Evolutionary conservation across 129 eudicot species (phyloP).

Genomic region (Helianthus annuus): DNA sequence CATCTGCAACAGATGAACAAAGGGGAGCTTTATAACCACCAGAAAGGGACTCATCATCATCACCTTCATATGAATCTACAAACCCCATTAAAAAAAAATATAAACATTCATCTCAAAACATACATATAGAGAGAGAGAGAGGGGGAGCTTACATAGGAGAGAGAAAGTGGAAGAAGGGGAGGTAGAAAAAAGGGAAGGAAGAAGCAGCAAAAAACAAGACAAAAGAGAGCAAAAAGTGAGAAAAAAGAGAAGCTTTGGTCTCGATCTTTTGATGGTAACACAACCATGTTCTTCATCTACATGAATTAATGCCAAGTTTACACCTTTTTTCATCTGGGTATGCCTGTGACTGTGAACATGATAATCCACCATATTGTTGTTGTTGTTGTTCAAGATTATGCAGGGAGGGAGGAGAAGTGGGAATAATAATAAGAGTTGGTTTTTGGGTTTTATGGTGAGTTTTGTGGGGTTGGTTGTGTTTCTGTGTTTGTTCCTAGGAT

Average conservation of each 20-base stretch:
- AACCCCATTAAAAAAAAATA: constrained; percentile 16
- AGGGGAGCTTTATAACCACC: constrained; percentile 50
- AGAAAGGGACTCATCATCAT: constrained; percentile 49
- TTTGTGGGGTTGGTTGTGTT: background rate
- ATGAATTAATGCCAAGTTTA: constrained; percentile 23
- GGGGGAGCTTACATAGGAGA: constrained; percentile 47
- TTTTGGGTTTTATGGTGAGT: constrained; percentile 16
- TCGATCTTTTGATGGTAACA: constrained; percentile 42
- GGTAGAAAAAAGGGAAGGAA: constrained; percentile 43
- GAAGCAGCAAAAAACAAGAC: constrained; percentile 62
- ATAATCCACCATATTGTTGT: constrained; percentile 41
- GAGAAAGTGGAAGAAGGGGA: constrained; percentile 46
- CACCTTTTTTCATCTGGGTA: constrained; percentile 41
- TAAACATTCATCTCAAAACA: background rate
- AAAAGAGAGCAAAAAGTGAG: constrained; percentile 54
- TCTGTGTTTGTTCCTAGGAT: constrained; percentile 14
- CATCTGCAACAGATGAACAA: constrained; percentile 75
- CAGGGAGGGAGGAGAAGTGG: background rate
- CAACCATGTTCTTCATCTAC: constrained; percentile 51
- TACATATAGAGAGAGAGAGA: background rate
- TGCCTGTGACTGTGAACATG: constrained; percentile 37
- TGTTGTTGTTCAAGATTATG: background rate
- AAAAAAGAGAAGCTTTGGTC: constrained; percentile 53
- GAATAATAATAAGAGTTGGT: background rate
- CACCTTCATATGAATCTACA: constrained; percentile 64